These are phyloP conservation scores for Lenzites betulinus DNA, from an alignment of 768 basidiomycete genomes.

Conservation along the genomic window DNA sequence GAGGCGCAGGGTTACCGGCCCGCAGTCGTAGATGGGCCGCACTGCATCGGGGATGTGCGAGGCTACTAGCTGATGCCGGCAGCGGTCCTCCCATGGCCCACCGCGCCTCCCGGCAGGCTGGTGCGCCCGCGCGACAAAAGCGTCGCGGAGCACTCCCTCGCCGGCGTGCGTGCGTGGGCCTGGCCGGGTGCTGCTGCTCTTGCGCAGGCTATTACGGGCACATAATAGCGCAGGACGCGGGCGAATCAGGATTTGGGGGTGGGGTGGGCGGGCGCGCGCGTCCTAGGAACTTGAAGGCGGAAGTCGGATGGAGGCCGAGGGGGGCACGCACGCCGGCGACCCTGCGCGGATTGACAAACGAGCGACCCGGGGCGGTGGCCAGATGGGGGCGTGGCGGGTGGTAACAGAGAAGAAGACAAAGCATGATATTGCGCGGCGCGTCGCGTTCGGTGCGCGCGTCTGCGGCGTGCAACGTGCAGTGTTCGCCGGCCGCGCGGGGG, in stretches of 20 bases:
- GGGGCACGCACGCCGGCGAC: constrained; percentile 12
- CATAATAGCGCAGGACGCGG: neutral
- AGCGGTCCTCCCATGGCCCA: no score
- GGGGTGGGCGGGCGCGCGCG: neutral
- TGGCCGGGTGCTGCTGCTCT: neutral
- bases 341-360: constrained; percentile 10
- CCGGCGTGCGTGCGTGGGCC: neutral
- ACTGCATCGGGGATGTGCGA: constrained; percentile 11
- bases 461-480: constrained; percentile 10
- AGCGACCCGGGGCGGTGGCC: neutral
- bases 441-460: constrained; percentile 8
- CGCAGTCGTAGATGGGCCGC: neutral
- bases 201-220: neutral
- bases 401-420: constrained; percentile 9
- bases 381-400: neutral
- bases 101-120: no score
- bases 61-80: neutral
- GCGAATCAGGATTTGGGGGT: neutral
- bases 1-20: neutral
- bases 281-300: neutral
- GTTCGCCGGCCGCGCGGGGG: neutral
- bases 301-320: neutral
- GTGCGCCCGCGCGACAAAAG: neutral
- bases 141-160: neutral
- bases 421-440: neutral